Evolutionary conservation across 345 rosid genomes (phyloP).

Genomic region (Psidium guajava): DNA sequence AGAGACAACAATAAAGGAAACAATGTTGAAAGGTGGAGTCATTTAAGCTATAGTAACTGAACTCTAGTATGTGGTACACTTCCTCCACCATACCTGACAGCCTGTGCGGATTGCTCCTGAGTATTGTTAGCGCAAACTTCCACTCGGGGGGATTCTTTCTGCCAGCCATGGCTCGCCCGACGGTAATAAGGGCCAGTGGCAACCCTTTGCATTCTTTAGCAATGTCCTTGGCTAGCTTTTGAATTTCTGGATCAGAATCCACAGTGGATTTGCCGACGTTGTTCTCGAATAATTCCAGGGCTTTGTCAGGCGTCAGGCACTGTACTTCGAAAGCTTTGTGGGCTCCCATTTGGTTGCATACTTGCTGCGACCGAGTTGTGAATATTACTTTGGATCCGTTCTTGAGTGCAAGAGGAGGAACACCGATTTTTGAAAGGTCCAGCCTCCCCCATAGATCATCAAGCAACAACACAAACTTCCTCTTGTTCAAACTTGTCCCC

Average conservation of each 20-base stretch:
- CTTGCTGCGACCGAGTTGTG: not conserved
- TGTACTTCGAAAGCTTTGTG: not conserved
- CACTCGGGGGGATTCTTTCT: not conserved
- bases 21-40: not conserved
- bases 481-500: not conserved
- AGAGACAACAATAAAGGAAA: constrained; percentile 7
- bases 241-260: not conserved
- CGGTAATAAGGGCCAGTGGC: constrained; percentile 11
- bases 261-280: not conserved
- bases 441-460: constrained; percentile 5
- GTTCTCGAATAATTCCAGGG: not conserved
- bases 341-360: not conserved
- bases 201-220: not conserved
- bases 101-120: not conserved
- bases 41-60: constrained; percentile 4
- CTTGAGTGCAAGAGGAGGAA: not conserved
- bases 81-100: constrained; percentile 1
- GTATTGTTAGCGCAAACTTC: not conserved
- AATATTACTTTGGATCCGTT: constrained; percentile 2
- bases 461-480: constrained; percentile 6
- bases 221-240: not conserved
- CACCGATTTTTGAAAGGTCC: not conserved
- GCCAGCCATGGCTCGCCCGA: constrained; percentile 8
- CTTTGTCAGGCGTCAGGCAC: not conserved
- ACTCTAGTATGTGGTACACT: constrained; percentile 4